These are phyloP conservation scores for Suhomyces faveliae DNA, from an alignment of 805 yeast genomes.

Conservation along the genomic window DNA sequence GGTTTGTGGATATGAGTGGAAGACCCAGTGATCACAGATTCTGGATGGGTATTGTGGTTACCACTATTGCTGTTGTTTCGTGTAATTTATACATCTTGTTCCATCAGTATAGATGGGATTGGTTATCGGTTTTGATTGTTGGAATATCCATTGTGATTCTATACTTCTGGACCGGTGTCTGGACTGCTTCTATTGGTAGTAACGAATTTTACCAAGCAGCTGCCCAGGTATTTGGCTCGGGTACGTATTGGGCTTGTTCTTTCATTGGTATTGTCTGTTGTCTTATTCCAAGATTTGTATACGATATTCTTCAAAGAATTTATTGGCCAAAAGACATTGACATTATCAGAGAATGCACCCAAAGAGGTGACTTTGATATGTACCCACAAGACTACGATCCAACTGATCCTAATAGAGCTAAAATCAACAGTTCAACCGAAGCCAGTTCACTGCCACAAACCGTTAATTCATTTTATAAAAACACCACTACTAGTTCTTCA, in stretches of 20 bases:
- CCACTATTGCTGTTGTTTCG: constrained; percentile 59
- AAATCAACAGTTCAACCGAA: constrained; percentile 32
- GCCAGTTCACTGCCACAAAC: not conserved
- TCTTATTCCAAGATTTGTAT: constrained; percentile 59
- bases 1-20: constrained; percentile 52
- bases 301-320: constrained; percentile 48
- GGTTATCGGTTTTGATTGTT: constrained; percentile 55
- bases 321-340: constrained; percentile 68
- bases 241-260: constrained; percentile 63
- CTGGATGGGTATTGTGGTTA: constrained; percentile 66
- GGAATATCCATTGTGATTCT: constrained; percentile 56
- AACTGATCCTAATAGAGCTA: constrained; percentile 53
- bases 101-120: constrained; percentile 78
- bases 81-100: constrained; percentile 65
- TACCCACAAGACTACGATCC: constrained; percentile 56
- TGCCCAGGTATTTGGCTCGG: constrained; percentile 57
- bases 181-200: constrained; percentile 55
- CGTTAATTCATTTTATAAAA: constrained; percentile 2
- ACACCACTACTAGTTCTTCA: constrained; percentile 6
- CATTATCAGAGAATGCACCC: constrained; percentile 62
- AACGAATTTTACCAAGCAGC: constrained; percentile 67
- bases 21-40: constrained; percentile 61
- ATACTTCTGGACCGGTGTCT: constrained; percentile 78
- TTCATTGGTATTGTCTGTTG: constrained; percentile 55
- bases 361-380: constrained; percentile 49